phyloP scores from a whole-genome alignment of 148 eudicot species.

The Diospyros lotus region DNA sequence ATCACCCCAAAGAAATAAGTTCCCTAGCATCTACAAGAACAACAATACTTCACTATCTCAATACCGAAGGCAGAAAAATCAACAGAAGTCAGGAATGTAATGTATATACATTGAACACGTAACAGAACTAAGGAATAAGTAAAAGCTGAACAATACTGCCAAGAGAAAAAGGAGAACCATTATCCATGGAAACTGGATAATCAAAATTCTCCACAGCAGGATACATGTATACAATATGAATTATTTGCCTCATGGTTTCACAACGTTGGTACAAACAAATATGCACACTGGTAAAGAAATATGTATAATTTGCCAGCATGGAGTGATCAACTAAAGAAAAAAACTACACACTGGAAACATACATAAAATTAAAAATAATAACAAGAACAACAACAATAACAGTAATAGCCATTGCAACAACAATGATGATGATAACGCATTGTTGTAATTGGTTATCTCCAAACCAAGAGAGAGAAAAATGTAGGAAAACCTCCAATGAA shows the following conservation, averaged over 20 bases:
- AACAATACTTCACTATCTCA: neutral
- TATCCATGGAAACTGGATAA: slow-evolving; percentile 85
- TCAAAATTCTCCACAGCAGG: slow-evolving; percentile 94
- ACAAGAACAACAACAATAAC: too few relatives aligned
- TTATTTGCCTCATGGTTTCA: slow-evolving; percentile 55
- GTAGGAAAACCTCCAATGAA: too few relatives aligned
- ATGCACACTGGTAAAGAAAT: slow-evolving; percentile 55
- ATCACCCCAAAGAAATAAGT: slow-evolving; percentile 76
- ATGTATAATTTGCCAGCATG: too few relatives aligned
- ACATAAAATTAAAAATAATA: too few relatives aligned
- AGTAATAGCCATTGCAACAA: too few relatives aligned
- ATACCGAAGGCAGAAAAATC: neutral
- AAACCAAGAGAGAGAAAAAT: too few relatives aligned
- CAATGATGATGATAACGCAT: too few relatives aligned
- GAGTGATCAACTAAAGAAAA: too few relatives aligned
- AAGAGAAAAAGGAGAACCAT: neutral
- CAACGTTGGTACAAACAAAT: slow-evolving; percentile 77
- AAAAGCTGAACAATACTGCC: neutral
- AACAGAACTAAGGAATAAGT: neutral
- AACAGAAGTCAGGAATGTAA: too few relatives aligned
- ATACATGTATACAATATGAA: slow-evolving; percentile 77
- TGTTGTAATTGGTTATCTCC: too few relatives aligned
- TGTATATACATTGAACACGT: too few relatives aligned
- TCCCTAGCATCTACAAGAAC: slow-evolving; percentile 60
- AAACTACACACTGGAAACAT: too few relatives aligned